Base-by-base conservation (phyloP, 1,284 basidiomycete species). In the Cryptococcus floricola region DNA sequence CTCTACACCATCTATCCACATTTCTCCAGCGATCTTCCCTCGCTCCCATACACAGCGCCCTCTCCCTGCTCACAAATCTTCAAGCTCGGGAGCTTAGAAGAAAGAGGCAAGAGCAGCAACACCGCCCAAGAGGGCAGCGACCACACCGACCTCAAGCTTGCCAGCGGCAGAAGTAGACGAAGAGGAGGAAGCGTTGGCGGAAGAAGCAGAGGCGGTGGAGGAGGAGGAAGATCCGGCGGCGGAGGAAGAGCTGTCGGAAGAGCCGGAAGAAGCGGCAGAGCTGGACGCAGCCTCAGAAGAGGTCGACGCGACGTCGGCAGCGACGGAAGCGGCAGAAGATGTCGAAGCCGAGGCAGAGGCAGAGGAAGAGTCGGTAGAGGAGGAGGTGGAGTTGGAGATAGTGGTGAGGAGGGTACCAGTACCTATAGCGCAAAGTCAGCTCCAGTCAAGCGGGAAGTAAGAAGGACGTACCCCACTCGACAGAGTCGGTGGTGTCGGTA, bases 401-500 rank as follows among this genome's bases (percentile, higher is more conserved):
- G 56, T 39, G 41, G 56, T 60, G 44, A 66, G 50, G 45, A 71
- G 61, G 31, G 52, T 49, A 19, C 66, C 69, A 46, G 60, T 62
- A 23, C 67, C 67, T 69, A 28, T 19, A 4, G 3, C 28, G 39
- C 8, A 53, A 14, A 31, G 13, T 25, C 38, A 23, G 10, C 16
- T 9, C 4, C 19, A 10, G 19, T n/a, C 14, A 23, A 13, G 27
- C 50, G 34, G 31, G 39, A 44, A 41, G 19, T 31, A 49, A n/a
- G 9, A 25, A 10, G 27, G 10, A 58, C 66, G 46, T 38, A 65
- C 74, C 76, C 71, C 73, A 77, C 42, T 67, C 60, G 42, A 77
- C 67, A 16, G 59, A 48, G 43, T 64, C 65, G n/a, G 68, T 69
- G 39, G 64, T 60, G 58, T 73, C 63, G n/a, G 67, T 61, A n/a